These are phyloP conservation scores for Primulina tabacum DNA, from an alignment of 257 asterid genomes.

Conservation along the genomic window DNA sequence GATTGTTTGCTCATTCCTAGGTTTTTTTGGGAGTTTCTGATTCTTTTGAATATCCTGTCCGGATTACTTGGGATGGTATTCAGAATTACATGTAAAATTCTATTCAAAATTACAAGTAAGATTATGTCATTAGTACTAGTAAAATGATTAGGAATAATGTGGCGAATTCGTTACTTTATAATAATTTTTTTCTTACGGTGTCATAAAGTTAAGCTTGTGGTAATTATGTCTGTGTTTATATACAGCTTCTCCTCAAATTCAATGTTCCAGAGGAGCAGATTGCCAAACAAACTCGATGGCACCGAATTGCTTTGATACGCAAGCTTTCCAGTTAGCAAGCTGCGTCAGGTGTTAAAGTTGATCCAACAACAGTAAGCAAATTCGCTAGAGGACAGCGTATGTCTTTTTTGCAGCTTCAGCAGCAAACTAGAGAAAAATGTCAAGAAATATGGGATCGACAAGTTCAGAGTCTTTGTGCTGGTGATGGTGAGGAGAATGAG, in stretches of 20 bases:
- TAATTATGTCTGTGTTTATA: constrained; percentile 20
- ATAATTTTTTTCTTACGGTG: not conserved
- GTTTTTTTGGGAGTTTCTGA: not conserved
- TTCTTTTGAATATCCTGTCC: not conserved
- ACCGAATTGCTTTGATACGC: constrained; percentile 92
- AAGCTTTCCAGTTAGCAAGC: constrained; percentile 99
- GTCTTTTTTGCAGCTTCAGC: constrained; percentile 99
- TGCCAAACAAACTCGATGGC: constrained; percentile 89
- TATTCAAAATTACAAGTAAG: not conserved
- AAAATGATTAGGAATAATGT: constrained; percentile 5
- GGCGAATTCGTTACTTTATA: constrained; percentile 1
- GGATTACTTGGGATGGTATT: not conserved
- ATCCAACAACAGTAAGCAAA: constrained; percentile 92
- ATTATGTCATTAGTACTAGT: not conserved
- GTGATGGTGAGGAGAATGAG: constrained; percentile 91
- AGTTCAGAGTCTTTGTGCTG: constrained; percentile 73
- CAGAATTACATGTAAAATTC: not conserved
- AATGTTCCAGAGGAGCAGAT: constrained; percentile 94
- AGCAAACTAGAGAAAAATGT: constrained; percentile 98
- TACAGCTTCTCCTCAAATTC: constrained; percentile 90
- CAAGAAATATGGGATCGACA: constrained; percentile 99
- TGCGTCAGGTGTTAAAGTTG: constrained; percentile 92
- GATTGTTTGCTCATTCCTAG: not conserved
- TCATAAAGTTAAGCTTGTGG: constrained; percentile 17
- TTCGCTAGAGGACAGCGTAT: constrained; percentile 98